Conservation (phyloP, 2,329 filamentous ascomycete genomes). For the Blastomyces silverae region DNA sequence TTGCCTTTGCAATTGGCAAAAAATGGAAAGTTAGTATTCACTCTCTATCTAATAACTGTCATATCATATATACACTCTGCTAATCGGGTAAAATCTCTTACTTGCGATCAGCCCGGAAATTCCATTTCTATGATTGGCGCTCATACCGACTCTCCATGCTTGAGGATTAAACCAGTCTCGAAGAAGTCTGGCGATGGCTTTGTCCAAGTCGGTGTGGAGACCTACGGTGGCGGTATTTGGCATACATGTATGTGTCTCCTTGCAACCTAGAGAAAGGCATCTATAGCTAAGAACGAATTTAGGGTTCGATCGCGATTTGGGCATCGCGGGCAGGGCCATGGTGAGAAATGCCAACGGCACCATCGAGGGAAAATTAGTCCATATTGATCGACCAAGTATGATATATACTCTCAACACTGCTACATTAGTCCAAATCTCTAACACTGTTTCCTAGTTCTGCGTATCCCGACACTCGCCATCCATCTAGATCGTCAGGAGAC, state of each 20-base stretch:
- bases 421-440: background rate
- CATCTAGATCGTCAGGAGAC: slow-evolving; percentile 80
- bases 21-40: slow-evolving; percentile 22
- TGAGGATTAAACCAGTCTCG: slow-evolving; percentile 89
- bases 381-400: slow-evolving; percentile 72
- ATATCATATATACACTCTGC: background rate
- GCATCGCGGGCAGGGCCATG: slow-evolving; percentile 81
- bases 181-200: slow-evolving; percentile 83
- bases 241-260: slow-evolving; percentile 59
- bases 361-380: slow-evolving; percentile 77
- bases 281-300: background rate
- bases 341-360: slow-evolving; percentile 65
- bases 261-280: background rate
- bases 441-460: slow-evolving; percentile 50
- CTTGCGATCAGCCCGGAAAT: slow-evolving; percentile 70
- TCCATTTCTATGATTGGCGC: slow-evolving; percentile 88
- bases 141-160: slow-evolving; percentile 88
- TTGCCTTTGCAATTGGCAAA: slow-evolving; percentile 67
- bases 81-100: slow-evolving; percentile 45
- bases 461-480: slow-evolving; percentile 89
- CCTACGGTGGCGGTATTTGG: slow-evolving; percentile 95
- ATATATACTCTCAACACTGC: background rate
- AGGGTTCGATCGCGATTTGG: slow-evolving; percentile 91
- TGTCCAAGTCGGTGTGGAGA: slow-evolving; percentile 90
- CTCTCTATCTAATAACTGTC: background rate